phyloP scores from a whole-genome alignment of 441 rosid species.

The Caryocar brasiliense region DNA sequence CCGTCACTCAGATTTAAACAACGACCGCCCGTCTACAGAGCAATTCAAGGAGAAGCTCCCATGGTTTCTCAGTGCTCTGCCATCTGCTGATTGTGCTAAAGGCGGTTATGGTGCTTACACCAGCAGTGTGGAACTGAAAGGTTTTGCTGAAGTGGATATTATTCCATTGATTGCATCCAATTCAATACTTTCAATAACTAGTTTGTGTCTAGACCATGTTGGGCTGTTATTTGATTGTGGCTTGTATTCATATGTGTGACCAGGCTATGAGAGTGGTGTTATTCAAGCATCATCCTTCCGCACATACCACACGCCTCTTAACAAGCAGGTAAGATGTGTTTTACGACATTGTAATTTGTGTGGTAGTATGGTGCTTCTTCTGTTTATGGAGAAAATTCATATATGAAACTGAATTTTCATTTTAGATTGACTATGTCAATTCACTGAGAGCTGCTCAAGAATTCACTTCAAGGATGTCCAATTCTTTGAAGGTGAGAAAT shows the following conservation, averaged over 20 bases:
- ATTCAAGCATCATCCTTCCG: constrained; percentile 94
- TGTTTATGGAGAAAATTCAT: background rate
- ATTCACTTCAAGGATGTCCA: constrained; percentile 66
- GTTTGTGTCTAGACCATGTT: background rate
- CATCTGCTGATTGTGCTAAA: constrained; percentile 97
- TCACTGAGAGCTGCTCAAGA: constrained; percentile 90
- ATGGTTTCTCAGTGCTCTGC: constrained; percentile 88
- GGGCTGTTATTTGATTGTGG: background rate
- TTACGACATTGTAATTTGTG: constrained; percentile 6
- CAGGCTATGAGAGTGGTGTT: constrained; percentile 72
- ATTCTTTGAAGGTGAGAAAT: constrained; percentile 64
- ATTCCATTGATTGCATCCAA: background rate
- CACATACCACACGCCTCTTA: constrained; percentile 95
- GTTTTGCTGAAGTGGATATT: constrained; percentile 29
- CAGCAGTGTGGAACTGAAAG: constrained; percentile 75
- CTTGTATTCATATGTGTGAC: constrained; percentile 6
- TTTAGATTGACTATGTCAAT: constrained; percentile 73
- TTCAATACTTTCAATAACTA: background rate
- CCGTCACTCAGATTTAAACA: constrained; percentile 74
- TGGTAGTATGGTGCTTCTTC: constrained; percentile 1
- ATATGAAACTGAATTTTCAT: background rate
- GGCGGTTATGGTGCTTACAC: constrained; percentile 98
- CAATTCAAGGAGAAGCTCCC: constrained; percentile 93
- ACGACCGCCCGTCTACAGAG: constrained; percentile 78
- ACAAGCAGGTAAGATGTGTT: constrained; percentile 60